Conservation (phyloP, 2,329 filamentous ascomycete species). For the Trichoderma aggressivum region DNA sequence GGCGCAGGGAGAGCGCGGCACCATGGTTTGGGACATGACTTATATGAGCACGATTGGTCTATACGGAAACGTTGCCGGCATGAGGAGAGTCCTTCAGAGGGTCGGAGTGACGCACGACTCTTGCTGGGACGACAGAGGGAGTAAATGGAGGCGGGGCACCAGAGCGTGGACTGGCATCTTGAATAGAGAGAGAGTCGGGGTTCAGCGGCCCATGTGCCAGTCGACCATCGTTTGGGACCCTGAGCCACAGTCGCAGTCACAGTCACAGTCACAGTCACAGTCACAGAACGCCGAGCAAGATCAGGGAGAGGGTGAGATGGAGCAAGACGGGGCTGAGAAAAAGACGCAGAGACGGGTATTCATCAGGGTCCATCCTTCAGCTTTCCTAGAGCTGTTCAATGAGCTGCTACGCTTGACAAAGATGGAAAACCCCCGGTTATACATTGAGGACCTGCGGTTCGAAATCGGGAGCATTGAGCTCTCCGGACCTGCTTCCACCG, state of each 20-base stretch:
- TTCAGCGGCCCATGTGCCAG: conserved; percentile 62
- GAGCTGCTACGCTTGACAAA: conserved; percentile 57
- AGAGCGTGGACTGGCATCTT: conserved; percentile 50
- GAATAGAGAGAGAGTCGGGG: conserved; percentile 49
- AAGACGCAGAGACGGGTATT: conserved; percentile 50
- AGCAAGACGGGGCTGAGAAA: conserved; percentile 20
- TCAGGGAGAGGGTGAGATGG: conserved; percentile 20
- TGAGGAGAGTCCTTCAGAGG: conserved; percentile 63
- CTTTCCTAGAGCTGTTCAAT: conserved; percentile 67
- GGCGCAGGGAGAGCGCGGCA: conserved; percentile 69
- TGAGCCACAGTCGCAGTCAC: conserved; percentile 24
- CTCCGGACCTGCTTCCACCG: conserved; percentile 69
- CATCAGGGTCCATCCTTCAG: conserved; percentile 77
- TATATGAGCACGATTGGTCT: conserved; percentile 86
- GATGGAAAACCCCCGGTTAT: conserved; percentile 58
- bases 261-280: too few species aligned
- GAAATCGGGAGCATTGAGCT: conserved; percentile 61
- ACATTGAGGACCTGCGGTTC: conserved; percentile 66
- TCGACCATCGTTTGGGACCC: conserved; percentile 74
- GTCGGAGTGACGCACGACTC: conserved; percentile 60
- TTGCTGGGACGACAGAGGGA: conserved; percentile 60
- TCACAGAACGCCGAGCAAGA: not conserved
- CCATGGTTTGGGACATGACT: conserved; percentile 88
- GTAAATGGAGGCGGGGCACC: conserved; percentile 63
- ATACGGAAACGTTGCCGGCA: conserved; percentile 60